Conservation (phyloP, 108 stramenopile species). For the Skeletonema potamos region DNA sequence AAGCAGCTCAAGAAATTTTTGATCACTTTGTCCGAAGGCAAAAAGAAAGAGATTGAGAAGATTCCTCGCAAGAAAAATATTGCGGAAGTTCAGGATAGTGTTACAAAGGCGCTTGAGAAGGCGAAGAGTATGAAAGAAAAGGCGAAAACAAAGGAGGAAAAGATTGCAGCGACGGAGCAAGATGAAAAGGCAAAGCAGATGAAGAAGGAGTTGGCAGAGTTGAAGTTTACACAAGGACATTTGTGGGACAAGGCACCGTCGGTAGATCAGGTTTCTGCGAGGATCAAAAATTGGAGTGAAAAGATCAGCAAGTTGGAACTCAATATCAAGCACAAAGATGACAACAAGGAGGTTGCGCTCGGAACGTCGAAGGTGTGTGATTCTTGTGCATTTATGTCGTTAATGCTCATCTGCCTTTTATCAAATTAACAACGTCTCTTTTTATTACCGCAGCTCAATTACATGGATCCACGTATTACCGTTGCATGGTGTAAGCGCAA, state of each 20-base stretch:
- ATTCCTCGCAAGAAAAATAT: constrained; percentile 84
- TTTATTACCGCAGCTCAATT: constrained; percentile 84
- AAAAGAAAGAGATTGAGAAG: constrained; percentile 48
- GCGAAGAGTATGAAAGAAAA: constrained; percentile 92
- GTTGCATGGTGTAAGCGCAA: constrained; percentile 99
- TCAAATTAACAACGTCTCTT: not conserved
- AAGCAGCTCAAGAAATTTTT: constrained; percentile 83
- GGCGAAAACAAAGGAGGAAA: constrained; percentile 93
- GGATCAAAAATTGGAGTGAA: constrained; percentile 80
- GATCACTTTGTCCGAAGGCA: constrained; percentile 58
- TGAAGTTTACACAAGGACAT: constrained; percentile 86
- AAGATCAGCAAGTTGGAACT: constrained; percentile 92
- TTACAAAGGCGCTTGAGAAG: constrained; percentile 64
- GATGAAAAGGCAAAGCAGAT: constrained; percentile 82
- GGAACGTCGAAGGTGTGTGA: constrained; percentile 84
- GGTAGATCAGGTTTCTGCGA: constrained; percentile 80
- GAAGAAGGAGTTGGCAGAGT: constrained; percentile 60
- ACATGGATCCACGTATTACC: constrained; percentile 99
- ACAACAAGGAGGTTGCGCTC: constrained; percentile 98
- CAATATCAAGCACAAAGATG: constrained; percentile 96
- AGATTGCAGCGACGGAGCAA: constrained; percentile 89
- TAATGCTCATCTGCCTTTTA: not conserved
- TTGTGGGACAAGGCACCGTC: constrained; percentile 88
- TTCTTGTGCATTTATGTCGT: not conserved
- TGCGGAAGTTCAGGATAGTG: constrained; percentile 59